These are phyloP conservation scores for Vanrija humicola DNA, from an alignment of 1,284 basidiomycete species.

Conservation along the genomic window DNA sequence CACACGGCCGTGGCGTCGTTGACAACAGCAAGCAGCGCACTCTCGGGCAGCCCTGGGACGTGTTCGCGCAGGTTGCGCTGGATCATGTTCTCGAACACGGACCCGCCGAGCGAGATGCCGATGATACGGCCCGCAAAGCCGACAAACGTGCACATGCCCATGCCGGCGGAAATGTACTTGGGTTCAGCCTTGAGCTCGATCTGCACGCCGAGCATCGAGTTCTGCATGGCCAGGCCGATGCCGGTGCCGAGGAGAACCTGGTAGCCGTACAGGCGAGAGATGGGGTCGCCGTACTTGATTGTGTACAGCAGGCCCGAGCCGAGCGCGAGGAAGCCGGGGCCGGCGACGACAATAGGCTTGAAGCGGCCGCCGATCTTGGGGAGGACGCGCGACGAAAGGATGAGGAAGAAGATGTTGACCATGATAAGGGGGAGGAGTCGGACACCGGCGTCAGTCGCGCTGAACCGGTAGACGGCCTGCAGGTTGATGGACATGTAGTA, in stretches of 20 bases:
- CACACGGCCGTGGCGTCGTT: slow-evolving; percentile 36
- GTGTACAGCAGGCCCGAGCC: slow-evolving; percentile 43
- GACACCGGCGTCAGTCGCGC: slow-evolving; percentile 45
- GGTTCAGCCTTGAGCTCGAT: slow-evolving; percentile 41
- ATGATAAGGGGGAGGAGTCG: slow-evolving; percentile 44
- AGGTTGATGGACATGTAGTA: slow-evolving; percentile 41
- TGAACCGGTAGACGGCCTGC: slow-evolving; percentile 44
- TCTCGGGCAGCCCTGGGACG: slow-evolving; percentile 26
- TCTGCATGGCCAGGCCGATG: slow-evolving; percentile 41
- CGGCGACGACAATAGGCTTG: slow-evolving; percentile 42
- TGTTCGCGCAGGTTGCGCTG: slow-evolving; percentile 30
- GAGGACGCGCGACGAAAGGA: slow-evolving; percentile 39
- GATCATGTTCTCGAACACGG: slow-evolving; percentile 47
- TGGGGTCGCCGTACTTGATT: slow-evolving; percentile 27
- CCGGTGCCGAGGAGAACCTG: slow-evolving; percentile 42
- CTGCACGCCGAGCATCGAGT: slow-evolving; percentile 44
- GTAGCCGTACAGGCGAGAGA: slow-evolving; percentile 40
- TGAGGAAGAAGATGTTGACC: slow-evolving; percentile 42
- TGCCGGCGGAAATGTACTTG: slow-evolving; percentile 37
- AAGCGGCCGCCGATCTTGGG: slow-evolving; percentile 39
- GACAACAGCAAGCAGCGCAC: slow-evolving; percentile 23
- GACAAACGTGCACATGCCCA: slow-evolving; percentile 36
- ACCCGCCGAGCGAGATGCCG: slow-evolving; percentile 45
- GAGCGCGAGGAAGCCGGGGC: slow-evolving; percentile 36
- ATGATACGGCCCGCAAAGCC: slow-evolving; percentile 45